Evolutionary conservation across 345 rosid genomes (phyloP).

Genomic region (Pugionium cornutum): DNA sequence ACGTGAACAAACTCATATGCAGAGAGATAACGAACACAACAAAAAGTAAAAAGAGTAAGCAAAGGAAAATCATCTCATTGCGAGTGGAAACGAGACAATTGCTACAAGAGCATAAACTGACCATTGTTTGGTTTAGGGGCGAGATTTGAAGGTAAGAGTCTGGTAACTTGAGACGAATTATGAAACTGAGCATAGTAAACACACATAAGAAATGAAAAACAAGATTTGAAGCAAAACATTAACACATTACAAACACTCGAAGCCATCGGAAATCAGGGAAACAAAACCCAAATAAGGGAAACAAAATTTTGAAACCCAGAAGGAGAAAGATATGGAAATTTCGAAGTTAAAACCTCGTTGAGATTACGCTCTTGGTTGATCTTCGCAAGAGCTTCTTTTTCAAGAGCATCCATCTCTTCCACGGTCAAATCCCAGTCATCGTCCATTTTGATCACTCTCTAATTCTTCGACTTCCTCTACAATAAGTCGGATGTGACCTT

Average conservation of each 20-base stretch:
- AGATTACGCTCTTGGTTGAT: slow-evolving; percentile 50
- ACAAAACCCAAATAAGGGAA: not conserved
- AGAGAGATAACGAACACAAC: not conserved
- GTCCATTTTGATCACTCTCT: slow-evolving; percentile 47
- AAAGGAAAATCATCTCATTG: slow-evolving; percentile 1
- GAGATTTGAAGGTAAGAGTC: slow-evolving; percentile 41
- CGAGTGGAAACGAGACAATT: not conserved
- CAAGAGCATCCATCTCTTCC: slow-evolving; percentile 77
- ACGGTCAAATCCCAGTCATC: slow-evolving; percentile 72
- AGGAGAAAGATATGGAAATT: not conserved
- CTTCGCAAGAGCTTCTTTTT: slow-evolving; percentile 65
- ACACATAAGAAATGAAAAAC: slow-evolving; percentile 18
- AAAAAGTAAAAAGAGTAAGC: not conserved
- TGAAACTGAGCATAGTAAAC: slow-evolving; percentile 44
- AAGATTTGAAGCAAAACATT: not conserved
- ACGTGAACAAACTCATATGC: not conserved
- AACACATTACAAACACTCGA: slow-evolving; percentile 5
- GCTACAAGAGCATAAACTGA: slow-evolving; percentile 34
- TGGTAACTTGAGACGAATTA: slow-evolving; percentile 35
- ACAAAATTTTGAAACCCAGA: slow-evolving; percentile 5
- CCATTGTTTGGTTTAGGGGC: slow-evolving; percentile 46
- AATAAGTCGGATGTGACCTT: slow-evolving; percentile 1
- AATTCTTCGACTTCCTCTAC: slow-evolving; percentile 36
- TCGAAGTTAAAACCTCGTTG: slow-evolving; percentile 35
- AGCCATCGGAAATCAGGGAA: not conserved